A percentile compares a stretch with the other conserved stretches of the same genome.
These are phyloP conservation scores for Aureobasidium sp. DNA, from an alignment of 2,329 filamentous ascomycete genomes.

Conservation along the genomic window DNA sequence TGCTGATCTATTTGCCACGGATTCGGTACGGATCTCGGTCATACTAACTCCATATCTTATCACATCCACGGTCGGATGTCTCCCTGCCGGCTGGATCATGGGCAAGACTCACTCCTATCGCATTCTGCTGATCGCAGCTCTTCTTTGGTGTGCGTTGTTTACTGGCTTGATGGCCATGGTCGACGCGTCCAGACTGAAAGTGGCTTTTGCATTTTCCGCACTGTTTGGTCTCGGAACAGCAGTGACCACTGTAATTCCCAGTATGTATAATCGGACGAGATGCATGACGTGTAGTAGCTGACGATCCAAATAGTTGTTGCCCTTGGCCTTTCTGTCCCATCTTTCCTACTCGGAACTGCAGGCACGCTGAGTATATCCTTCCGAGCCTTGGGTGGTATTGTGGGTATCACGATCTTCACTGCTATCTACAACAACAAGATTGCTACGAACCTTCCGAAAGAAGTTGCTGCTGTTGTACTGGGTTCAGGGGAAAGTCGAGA, in stretches of 20 bases:
- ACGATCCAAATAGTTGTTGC: neutral
- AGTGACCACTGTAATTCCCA: neutral
- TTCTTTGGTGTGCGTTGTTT: neutral
- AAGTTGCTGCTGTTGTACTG: neutral
- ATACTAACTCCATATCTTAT: neutral
- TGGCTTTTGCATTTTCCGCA: neutral
- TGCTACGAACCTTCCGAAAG: neutral
- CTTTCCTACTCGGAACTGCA: neutral
- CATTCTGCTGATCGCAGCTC: neutral
- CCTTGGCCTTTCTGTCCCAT: neutral
- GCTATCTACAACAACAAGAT: neutral
- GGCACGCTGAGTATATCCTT: neutral
- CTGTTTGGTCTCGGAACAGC: neutral
- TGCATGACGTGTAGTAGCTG: neutral
- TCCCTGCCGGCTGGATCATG: neutral
- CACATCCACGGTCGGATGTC: neutral
- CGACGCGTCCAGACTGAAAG: neutral
- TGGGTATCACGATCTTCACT: neutral
- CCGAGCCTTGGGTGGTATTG: neutral
- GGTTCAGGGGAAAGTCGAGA: neutral
- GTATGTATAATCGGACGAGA: neutral
- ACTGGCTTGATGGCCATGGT: neutral
- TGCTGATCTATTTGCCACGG: neutral
- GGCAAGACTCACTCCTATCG: neutral
- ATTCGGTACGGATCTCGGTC: neutral